Percentiles rank a stretch among this genome's conserved stretches.
Evolutionary conservation across 192 early-diverging fungal genomes (phyloP).

Genomic region (Powellomyces hirtus): DNA sequence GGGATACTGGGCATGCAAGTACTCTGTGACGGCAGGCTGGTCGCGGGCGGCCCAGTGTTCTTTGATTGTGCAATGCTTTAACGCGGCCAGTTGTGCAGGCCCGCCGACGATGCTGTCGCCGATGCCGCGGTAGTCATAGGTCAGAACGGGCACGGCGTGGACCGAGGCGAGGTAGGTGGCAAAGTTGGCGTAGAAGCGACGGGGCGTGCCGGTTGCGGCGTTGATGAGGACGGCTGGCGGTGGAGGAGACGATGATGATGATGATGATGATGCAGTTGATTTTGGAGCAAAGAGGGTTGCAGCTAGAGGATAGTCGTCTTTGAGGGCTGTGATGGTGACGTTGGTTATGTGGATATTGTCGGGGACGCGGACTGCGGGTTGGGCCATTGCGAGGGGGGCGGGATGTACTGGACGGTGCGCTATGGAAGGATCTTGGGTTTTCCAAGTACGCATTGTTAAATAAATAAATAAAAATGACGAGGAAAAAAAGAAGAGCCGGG

Average conservation of each 20-base stretch:
- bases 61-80: background rate
- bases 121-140: conserved; percentile 16
- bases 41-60: conserved; percentile 18
- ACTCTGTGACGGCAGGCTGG: conserved; percentile 5
- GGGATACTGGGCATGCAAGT: conserved; percentile 4
- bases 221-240: conserved; percentile 14
- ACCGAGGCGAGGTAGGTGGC: conserved; percentile 2
- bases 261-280: background rate
- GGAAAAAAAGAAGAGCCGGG: no score
- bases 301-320: background rate
- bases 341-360: no score
- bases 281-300: background rate
- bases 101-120: conserved; percentile 4
- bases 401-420: no score
- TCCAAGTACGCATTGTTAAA: no score
- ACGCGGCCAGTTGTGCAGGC: background rate
- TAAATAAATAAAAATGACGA: no score
- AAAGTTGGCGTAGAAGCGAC: conserved; percentile 15
- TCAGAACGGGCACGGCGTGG: background rate
- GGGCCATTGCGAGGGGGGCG: no score
- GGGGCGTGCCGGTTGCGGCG: conserved; percentile 17
- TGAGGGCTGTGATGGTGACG: background rate
- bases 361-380: no score
- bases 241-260: background rate
- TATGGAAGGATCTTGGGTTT: no score